A percentile compares a stretch with the other conserved stretches of the same genome.
Evolutionary conservation across 1,284 basidiomycete genomes (phyloP).

Genomic region (Ganoderma sp.): DNA sequence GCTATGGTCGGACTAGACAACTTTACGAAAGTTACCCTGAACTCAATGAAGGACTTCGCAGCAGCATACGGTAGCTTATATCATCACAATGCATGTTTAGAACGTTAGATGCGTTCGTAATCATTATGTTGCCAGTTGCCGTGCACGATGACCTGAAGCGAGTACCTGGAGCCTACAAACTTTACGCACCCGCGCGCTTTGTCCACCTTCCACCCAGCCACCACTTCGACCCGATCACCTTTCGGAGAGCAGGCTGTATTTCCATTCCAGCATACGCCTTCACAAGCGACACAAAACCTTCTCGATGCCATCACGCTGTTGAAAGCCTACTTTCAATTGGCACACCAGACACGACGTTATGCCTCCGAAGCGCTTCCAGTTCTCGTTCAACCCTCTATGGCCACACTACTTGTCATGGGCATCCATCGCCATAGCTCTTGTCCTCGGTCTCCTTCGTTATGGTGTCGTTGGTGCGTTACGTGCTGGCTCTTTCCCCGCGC

Average conservation of each 20-base stretch:
- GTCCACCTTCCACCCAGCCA: not conserved
- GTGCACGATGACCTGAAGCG: not conserved
- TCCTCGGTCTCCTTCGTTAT: slow-evolving; percentile 53
- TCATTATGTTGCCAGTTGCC: not conserved
- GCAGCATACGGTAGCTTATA: not conserved
- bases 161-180: not conserved
- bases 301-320: not conserved
- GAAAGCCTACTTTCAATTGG: not conserved
- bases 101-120: not conserved
- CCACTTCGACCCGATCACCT: not conserved
- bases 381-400: slow-evolving; percentile 58
- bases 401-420: slow-evolving; percentile 55
- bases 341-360: slow-evolving; percentile 29
- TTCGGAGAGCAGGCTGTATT: not conserved
- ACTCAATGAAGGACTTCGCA: not conserved
- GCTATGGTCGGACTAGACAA: not conserved
- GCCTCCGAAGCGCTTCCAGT: slow-evolving; percentile 38
- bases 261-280: not conserved
- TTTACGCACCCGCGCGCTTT: not conserved
- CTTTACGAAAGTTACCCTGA: not conserved
- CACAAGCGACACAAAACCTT: not conserved
- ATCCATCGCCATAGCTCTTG: slow-evolving; percentile 45
- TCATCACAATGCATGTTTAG: not conserved
- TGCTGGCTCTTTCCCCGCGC: not conserved
- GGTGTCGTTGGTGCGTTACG: slow-evolving; percentile 54